Evolutionary conservation across 768 basidiomycete genomes (phyloP).

Genomic region (Cystobasidium ongulense): DNA sequence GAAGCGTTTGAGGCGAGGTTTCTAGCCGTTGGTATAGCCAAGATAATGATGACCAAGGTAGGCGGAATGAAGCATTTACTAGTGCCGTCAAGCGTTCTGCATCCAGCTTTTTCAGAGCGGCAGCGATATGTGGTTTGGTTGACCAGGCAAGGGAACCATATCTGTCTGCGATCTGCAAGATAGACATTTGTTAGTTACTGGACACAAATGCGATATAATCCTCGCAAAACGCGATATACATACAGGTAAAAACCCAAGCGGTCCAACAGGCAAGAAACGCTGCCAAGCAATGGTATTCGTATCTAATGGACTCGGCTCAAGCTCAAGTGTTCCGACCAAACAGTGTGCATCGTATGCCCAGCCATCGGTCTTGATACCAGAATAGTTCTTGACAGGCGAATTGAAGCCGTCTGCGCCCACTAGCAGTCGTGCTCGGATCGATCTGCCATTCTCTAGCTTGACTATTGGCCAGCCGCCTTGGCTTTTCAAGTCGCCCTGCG

Average conservation of each 20-base stretch:
- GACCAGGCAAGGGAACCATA: constrained; percentile 91
- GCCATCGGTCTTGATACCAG: constrained; percentile 75
- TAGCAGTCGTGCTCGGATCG: constrained; percentile 44
- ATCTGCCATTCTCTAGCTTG: constrained; percentile 61
- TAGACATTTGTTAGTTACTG: neutral
- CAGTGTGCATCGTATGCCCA: constrained; percentile 86
- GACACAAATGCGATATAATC: neutral
- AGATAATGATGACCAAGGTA: constrained; percentile 64
- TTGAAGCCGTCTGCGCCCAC: constrained; percentile 93
- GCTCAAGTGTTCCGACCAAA: constrained; percentile 77
- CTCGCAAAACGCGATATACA: neutral
- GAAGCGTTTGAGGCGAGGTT: neutral
- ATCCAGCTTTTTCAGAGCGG: constrained; percentile 60
- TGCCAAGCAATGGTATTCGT: constrained; percentile 77
- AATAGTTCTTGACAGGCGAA: constrained; percentile 81
- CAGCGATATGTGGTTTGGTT: constrained; percentile 65
- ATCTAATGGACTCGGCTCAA: constrained; percentile 52
- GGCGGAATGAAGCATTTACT: constrained; percentile 84
- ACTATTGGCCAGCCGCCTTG: constrained; percentile 73
- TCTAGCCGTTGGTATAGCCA: constrained; percentile 50
- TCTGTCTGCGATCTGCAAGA: constrained; percentile 50
- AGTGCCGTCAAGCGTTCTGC: constrained; percentile 59
- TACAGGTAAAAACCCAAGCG: constrained; percentile 81
- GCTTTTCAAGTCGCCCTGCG: constrained; percentile 49
- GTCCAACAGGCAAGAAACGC: constrained; percentile 87